Conservation (phyloP, 2,329 filamentous ascomycete species). For the Colletotrichum sp. region DNA sequence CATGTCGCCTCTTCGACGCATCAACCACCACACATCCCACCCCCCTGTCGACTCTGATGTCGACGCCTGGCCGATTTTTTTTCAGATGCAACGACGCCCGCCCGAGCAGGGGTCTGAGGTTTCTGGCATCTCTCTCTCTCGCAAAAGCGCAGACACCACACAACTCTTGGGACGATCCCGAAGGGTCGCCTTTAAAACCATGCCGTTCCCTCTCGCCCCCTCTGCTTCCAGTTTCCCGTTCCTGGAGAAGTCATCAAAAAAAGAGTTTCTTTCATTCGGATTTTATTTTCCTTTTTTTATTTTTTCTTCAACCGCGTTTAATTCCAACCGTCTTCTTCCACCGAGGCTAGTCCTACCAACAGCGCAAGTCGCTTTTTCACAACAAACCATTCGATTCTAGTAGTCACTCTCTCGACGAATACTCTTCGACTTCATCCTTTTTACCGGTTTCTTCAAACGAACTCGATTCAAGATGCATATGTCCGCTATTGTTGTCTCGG, state of each 20-base stretch:
- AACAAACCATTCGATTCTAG: not conserved
- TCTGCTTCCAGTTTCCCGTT: constrained; percentile 30
- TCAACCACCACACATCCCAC: constrained; percentile 3
- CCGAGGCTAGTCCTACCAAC: constrained; percentile 53
- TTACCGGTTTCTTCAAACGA: constrained; percentile 24
- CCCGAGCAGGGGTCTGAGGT: constrained; percentile 31
- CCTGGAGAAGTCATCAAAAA: not conserved
- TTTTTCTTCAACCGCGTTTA: constrained; percentile 25
- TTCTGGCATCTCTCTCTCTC: constrained; percentile 1
- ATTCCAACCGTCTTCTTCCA: constrained; percentile 27
- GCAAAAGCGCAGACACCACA: not conserved
- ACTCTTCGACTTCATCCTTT: constrained; percentile 10
- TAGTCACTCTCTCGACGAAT: constrained; percentile 28
- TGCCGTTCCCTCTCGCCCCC: constrained; percentile 32
- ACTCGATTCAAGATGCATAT: constrained; percentile 55
- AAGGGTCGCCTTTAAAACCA: constrained; percentile 45
- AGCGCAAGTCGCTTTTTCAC: constrained; percentile 51
- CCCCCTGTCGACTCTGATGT: not conserved
- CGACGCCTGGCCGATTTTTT: not conserved
- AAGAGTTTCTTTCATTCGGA: not conserved
- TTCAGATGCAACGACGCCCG: constrained; percentile 17
- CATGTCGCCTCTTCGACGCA: not conserved
- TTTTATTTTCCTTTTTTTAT: constrained; percentile 24
- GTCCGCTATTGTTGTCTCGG: constrained; percentile 49
- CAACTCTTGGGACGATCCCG: constrained; percentile 38